phyloP scores from a whole-genome alignment of 2,329 filamentous ascomycete genomes.

The Mycocentrospora acerina region DNA sequence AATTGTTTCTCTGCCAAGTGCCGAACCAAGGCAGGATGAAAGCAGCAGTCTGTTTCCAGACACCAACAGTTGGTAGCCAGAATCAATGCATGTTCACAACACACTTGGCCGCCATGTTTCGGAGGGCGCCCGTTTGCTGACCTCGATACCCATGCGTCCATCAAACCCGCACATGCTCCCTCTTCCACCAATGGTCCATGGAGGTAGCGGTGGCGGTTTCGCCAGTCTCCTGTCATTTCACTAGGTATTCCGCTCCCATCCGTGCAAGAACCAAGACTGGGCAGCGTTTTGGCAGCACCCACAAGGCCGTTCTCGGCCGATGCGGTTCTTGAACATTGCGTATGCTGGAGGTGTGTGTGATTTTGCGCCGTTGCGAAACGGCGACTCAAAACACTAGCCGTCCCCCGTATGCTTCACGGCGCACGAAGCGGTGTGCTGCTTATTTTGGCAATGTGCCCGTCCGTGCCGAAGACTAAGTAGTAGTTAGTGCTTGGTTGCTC shows the following conservation, averaged over 20 bases:
- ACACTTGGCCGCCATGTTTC: slow-evolving; percentile 12
- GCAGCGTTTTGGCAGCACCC: slow-evolving; percentile 7
- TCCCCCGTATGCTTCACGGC: slow-evolving; percentile 37
- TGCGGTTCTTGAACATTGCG: slow-evolving; percentile 27
- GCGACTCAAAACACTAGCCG: slow-evolving; percentile 33
- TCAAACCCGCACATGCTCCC: slow-evolving; percentile 35
- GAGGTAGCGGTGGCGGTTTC: slow-evolving; percentile 35
- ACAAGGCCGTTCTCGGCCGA: slow-evolving; percentile 19
- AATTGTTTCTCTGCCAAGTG: slow-evolving; percentile 17
- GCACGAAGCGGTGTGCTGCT: slow-evolving; percentile 8
- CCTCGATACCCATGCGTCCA: slow-evolving; percentile 35
- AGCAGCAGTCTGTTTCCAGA: slow-evolving; percentile 19
- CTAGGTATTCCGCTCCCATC: slow-evolving; percentile 19
- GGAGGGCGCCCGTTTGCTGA: slow-evolving; percentile 30
- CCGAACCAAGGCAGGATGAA: slow-evolving; percentile 15
- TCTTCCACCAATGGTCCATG: slow-evolving; percentile 28
- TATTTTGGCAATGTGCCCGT: slow-evolving; percentile 16
- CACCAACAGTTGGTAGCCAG: slow-evolving; percentile 9
- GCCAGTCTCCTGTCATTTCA: slow-evolving; percentile 39
- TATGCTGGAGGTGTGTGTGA: slow-evolving; percentile 14
- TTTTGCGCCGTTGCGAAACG: slow-evolving; percentile 36
- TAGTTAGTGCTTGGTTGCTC: slow-evolving; percentile 16
- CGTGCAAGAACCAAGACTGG: slow-evolving; percentile 31
- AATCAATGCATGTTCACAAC: slow-evolving; percentile 13
- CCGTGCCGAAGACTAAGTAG: slow-evolving; percentile 18